Conservation (phyloP, 169 alveolate genomes). For the Toxoplasma gondii region DNA sequence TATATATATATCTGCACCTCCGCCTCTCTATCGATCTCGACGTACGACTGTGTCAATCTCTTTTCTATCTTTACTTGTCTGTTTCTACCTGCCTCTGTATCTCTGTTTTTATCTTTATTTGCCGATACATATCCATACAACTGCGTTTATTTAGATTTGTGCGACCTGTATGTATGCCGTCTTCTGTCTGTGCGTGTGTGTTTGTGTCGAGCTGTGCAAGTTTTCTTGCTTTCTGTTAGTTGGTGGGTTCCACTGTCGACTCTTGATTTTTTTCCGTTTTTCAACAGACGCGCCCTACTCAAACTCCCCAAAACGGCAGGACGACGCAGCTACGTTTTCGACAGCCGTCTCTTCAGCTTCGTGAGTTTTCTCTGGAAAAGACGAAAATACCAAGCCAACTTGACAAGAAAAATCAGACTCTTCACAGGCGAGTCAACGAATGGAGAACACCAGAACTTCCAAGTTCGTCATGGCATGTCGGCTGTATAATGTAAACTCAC, state of each 20-base stretch:
- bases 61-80: background rate
- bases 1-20: constrained; percentile 14
- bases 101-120: too few species aligned
- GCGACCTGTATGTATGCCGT: background rate
- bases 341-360: constrained; percentile 35
- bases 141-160: background rate
- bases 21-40: background rate
- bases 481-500: too few species aligned
- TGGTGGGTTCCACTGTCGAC: background rate
- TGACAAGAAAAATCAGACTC: too few species aligned
- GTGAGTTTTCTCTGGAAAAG: background rate
- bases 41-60: background rate
- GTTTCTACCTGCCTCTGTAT: too few species aligned
- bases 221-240: too few species aligned
- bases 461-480: too few species aligned
- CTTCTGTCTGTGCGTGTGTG: background rate
- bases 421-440: background rate
- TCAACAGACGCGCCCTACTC: constrained; percentile 37
- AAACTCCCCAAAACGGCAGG: constrained; percentile 31
- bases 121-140: background rate
- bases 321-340: constrained; percentile 53
- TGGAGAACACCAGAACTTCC: too few species aligned
- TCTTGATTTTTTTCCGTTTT: background rate
- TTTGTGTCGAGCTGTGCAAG: too few species aligned
- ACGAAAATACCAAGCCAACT: too few species aligned